Conservation (phyloP, 495 filamentous ascomycete genomes). For the Aspergillus incahuasiensis region DNA sequence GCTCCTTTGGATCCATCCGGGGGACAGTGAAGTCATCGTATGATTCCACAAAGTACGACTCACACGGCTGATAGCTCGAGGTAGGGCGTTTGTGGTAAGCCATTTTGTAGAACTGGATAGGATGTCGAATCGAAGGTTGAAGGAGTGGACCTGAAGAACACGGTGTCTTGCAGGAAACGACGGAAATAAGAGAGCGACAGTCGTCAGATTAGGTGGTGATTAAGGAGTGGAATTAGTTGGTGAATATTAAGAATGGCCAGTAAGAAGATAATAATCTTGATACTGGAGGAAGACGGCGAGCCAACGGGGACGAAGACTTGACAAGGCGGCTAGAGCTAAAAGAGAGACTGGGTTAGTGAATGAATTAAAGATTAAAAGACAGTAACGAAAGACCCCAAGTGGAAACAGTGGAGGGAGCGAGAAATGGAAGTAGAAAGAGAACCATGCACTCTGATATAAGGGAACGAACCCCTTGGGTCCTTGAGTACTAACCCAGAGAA, state of each 20-base stretch:
- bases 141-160: constrained; percentile 34
- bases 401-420: constrained; percentile 4
- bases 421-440: constrained; percentile 19
- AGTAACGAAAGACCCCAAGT: constrained; percentile 8
- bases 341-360: constrained; percentile 40
- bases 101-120: constrained; percentile 55
- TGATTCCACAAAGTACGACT: constrained; percentile 84
- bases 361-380: constrained; percentile 23
- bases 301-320: constrained; percentile 37
- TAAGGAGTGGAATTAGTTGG: constrained; percentile 59
- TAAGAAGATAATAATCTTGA: constrained; percentile 36
- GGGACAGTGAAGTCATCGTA: constrained; percentile 54
- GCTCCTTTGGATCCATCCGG: constrained; percentile 52
- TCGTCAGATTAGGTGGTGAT: constrained; percentile 45
- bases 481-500: constrained; percentile 45
- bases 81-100: constrained; percentile 54
- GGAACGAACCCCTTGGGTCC: constrained; percentile 22
- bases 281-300: constrained; percentile 37
- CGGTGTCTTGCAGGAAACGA: constrained; percentile 38
- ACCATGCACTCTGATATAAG: constrained; percentile 23
- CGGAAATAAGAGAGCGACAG: constrained; percentile 53
- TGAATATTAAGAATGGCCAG: constrained; percentile 40
- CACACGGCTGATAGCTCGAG: constrained; percentile 56
- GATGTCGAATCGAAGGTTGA: constrained; percentile 23
- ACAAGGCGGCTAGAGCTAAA: constrained; percentile 37